Percentiles rank a stretch among this genome's conserved stretches.
phyloP scores from a whole-genome alignment of 2,329 filamentous ascomycete species.

The Fusarium succisae region DNA sequence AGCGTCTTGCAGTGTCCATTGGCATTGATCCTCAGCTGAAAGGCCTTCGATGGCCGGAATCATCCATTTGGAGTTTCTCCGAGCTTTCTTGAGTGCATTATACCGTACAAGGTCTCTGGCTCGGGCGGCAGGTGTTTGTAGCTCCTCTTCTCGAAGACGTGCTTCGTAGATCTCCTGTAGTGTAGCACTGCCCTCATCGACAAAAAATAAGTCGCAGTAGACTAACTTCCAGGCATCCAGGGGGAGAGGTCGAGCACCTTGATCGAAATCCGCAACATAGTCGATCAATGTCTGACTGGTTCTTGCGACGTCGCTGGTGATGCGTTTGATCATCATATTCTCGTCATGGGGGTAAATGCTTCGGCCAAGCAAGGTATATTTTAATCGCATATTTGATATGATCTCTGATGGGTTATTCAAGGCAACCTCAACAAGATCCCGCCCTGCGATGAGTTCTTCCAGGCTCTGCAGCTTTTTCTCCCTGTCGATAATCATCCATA shows the following conservation, averaged over 20 bases:
- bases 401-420: constrained; percentile 1
- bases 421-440: constrained; percentile 16
- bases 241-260: too few species aligned
- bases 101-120: not conserved
- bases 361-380: constrained; percentile 2
- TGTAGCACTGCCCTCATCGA: not conserved
- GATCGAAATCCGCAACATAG: too few species aligned
- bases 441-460: constrained; percentile 1
- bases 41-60: not conserved
- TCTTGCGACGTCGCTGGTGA: not conserved
- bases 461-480: too few species aligned
- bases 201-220: not conserved
- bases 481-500: too few species aligned
- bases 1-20: too few species aligned
- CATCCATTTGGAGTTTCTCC: not conserved
- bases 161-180: not conserved
- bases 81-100: accelerated
- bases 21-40: too few species aligned
- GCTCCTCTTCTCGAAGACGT: not conserved
- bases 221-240: not conserved
- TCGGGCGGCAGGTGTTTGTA: not conserved
- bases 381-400: too few species aligned
- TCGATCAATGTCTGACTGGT: not conserved
- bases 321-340: not conserved
- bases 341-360: not conserved